A percentile compares a stretch with the other conserved stretches of the same genome.
phyloP scores from a whole-genome alignment of 495 filamentous ascomycete genomes.

The Achaetomiella virescens region DNA sequence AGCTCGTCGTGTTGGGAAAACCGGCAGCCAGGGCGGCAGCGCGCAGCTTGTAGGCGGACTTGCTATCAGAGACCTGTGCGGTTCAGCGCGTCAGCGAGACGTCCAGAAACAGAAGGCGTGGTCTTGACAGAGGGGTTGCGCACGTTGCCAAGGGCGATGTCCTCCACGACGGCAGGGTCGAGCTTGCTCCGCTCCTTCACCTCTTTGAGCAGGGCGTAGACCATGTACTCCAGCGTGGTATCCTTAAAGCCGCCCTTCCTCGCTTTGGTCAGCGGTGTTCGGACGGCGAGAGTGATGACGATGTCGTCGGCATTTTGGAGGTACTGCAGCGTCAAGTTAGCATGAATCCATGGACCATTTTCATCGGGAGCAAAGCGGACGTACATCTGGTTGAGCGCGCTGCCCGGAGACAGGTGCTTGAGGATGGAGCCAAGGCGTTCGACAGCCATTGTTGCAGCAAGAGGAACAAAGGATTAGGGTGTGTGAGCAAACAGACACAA shows the following conservation, averaged over 20 bases:
- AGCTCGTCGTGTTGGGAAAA: conserved; percentile 82
- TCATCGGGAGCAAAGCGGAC: conserved; percentile 24
- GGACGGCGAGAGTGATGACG: conserved; percentile 78
- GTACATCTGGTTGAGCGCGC: conserved; percentile 71
- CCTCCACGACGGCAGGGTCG: conserved; percentile 79
- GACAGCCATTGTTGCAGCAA: conserved; percentile 60
- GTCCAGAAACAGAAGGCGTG: no score
- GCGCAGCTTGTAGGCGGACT: conserved; percentile 84
- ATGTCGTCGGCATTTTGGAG: conserved; percentile 93
- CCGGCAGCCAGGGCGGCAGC: conserved; percentile 85
- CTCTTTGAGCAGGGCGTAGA: conserved; percentile 73
- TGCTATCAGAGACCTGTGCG: conserved; percentile 74
- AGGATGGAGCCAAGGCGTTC: conserved; percentile 83
- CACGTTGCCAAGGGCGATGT: conserved; percentile 90
- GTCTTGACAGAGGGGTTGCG: conserved; percentile 20
- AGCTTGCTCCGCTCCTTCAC: conserved; percentile 66
- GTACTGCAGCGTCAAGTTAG: conserved; percentile 50
- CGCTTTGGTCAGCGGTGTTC: conserved; percentile 73
- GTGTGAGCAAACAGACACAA: background rate
- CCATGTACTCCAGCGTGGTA: conserved; percentile 77
- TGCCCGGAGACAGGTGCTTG: conserved; percentile 73
- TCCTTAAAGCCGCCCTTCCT: conserved; percentile 90
- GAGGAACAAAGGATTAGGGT: background rate
- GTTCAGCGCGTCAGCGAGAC: background rate
- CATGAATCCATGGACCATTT: background rate